These are phyloP conservation scores for Canavalia gladiata DNA, from an alignment of 306 rosid species.

Conservation along the genomic window DNA sequence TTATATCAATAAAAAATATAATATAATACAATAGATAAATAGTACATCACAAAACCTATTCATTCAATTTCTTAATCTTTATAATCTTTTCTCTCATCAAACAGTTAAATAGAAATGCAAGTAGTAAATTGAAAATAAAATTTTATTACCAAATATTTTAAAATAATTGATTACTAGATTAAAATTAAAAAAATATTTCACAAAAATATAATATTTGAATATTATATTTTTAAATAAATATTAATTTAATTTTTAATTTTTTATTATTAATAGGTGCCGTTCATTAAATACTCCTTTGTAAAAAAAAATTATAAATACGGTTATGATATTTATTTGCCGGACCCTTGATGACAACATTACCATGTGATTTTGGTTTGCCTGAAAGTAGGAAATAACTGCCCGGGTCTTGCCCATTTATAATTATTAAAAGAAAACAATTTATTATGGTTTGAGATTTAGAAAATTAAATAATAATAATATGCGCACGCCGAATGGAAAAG, in stretches of 20 bases:
- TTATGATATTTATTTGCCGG: neutral
- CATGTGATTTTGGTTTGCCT: neutral
- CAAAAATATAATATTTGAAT: neutral
- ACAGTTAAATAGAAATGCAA: too few relatives aligned
- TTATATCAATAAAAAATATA: too few relatives aligned
- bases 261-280: neutral
- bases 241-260: neutral
- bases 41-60: too few relatives aligned
- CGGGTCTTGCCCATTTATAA: neutral
- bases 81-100: too few relatives aligned
- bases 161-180: neutral
- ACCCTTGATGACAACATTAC: neutral
- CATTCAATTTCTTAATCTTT: too few relatives aligned
- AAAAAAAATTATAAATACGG: too few relatives aligned
- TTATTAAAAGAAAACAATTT: neutral
- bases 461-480: too few relatives aligned
- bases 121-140: neutral
- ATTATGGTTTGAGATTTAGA: neutral
- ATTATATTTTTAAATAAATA: too few relatives aligned
- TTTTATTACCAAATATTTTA: neutral
- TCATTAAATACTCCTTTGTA: neutral
- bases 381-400: neutral
- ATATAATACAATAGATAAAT: too few relatives aligned
- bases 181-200: neutral
- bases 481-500: too few relatives aligned